Base-by-base conservation (phyloP, 345 rosid species). In the Brassica cretica region DNA sequence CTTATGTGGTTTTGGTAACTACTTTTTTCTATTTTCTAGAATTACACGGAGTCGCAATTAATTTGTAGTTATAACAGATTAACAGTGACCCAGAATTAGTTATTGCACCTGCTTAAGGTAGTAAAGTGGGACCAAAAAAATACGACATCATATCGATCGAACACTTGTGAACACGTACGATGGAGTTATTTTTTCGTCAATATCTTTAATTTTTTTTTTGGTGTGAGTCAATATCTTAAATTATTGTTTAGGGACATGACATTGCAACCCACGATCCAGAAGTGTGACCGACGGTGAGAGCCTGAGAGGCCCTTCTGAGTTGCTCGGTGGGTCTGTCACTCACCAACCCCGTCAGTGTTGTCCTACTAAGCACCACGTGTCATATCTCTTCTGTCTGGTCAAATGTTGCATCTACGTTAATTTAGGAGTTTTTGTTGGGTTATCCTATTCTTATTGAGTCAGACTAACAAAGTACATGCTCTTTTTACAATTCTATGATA, bases 341-440 rank as follows among this genome's bases (percentile, higher is more conserved):
- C 41, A 69, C 62, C 79, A 74, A 70, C 75, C 79, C 55, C 18
- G 70, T 70, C 67, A 64, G 12, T 44, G 64, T 70, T 51, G 68
- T 75, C 70, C 71, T 70, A 79, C 65, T 32, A n/a, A 51, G 19
- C 4, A 25, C 76, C 76, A 70, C 83, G 64, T 80, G 69, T 70
- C 72, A 32, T 41, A 64, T 70, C 68, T 56, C 1, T 8, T 7
- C 11, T 75, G 67, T 41, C 55, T 69, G 82, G 82, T 74, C 82
- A 75, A 75, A 75, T 80, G 76, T 70, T 80, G 76, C 72, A 75
- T 70, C 66, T 69, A 72, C 68, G 61, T 69, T 70, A 67, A 77
- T 62, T 73, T 79, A 39, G 14, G 59, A 33, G 49, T 16, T 53
- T 61, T 19, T 60, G 56, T 70, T 18, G 12, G 6, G 44, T 78